Percentiles rank a stretch among this genome's conserved stretches.
phyloP scores from a whole-genome alignment of 257 asterid species.

The Galeopsis tetrahit region DNA sequence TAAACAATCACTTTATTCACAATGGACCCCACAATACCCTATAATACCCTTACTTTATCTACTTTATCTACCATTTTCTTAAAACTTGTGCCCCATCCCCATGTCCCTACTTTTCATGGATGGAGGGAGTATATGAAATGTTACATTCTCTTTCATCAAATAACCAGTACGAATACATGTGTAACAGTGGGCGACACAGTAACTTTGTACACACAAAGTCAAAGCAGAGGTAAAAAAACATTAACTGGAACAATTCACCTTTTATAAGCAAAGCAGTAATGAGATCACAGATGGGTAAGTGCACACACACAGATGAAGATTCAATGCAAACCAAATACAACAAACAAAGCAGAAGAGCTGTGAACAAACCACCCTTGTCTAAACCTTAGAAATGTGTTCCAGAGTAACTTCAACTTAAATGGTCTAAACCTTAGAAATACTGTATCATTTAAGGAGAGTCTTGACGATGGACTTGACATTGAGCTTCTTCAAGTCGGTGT shows the following conservation, averaged over 20 bases:
- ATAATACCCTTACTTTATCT: too few species aligned
- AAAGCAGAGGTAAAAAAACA: neutral
- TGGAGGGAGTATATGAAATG: too few species aligned
- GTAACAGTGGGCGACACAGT: too few species aligned
- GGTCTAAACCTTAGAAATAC: neutral
- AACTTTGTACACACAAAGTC: neutral
- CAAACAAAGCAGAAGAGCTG: neutral
- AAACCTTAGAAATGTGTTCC: neutral
- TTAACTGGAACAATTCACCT: constrained; percentile 43
- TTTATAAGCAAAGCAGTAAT: constrained; percentile 36
- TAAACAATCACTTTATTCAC: too few species aligned
- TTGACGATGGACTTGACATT: constrained; percentile 89
- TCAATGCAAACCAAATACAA: neutral
- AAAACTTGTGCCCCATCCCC: too few species aligned
- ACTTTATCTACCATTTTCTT: too few species aligned
- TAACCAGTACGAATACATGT: too few species aligned
- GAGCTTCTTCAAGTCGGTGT: constrained; percentile 94
- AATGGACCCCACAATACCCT: too few species aligned
- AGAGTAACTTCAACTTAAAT: neutral
- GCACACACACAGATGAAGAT: constrained; percentile 14
- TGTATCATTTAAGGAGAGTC: constrained; percentile 78
- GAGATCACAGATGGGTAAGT: constrained; percentile 44
- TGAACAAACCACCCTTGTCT: neutral
- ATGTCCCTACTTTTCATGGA: too few species aligned
- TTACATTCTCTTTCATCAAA: too few species aligned